Base-by-base conservation (phyloP, 2,329 filamentous ascomycete genomes). In the Venturia asperata region DNA sequence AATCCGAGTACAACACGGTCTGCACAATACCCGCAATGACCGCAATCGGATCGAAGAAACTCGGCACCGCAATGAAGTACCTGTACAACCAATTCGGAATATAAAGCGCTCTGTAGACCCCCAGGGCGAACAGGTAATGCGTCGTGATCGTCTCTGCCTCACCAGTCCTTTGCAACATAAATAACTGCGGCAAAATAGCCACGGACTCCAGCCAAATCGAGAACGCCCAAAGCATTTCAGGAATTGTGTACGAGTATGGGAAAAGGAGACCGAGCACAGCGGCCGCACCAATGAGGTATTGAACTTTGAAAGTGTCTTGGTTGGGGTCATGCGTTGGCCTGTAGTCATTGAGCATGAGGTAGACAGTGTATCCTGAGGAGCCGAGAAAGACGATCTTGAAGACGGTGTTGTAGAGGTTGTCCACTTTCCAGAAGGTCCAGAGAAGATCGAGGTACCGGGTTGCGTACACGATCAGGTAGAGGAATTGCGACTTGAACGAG, bases 111-210 rank as follows among this genome's bases (percentile, higher is more conserved):
- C 94, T 85, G 81, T 99, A 99, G 68, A 88, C 81, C 42, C 94
- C 94, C 45, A 99, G 82, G 17, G 95, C 93, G 74, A 96, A 96
- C 52, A 99, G 84, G 77, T 99, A 99, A 78, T 99, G 93, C 1
- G 92, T 96, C 15, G 94, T 99, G 74, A 99, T 99, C n/a, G 94
- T 97, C 80, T 99, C 94, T 13, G 94, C 95, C 80, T 97, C 93
- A 70, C 94, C 95, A 0, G 94, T 99, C 72, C 94, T 85, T 80
- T 99, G 94, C 68, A 99, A 83, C 91, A 99, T 95, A 78, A 99
- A 97, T 64, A 99, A 85, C 80, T 99, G 94, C 1, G 94, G 94
- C 67, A 99, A 84, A 71, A 99, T 99, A 63, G 94, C 94, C 21
- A 99, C 94, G 5, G 90, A 88, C 80, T 99, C 94, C 41, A 99